Base-by-base conservation (phyloP, 1,139 yeast genomes). In the Blastobotrys aristatus region DNA sequence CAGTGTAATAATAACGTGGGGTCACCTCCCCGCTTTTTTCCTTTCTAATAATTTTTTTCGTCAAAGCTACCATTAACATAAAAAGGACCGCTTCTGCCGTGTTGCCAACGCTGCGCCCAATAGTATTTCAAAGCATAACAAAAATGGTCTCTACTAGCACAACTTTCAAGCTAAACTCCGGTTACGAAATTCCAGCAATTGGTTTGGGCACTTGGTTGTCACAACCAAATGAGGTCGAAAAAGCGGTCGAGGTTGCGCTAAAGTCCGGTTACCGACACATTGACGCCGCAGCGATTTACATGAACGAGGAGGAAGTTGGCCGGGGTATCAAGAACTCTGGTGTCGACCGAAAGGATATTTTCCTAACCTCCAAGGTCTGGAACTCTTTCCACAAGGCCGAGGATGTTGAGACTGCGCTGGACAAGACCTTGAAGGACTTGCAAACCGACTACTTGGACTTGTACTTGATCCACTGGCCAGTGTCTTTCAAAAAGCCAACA, bases 311-410 rank as follows among this genome's bases (percentile, higher is more conserved):
- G n/a, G 77, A 75, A 55, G 80, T 78, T 29, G 83, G 82, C 13
- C 63, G 70, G 37, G 86, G 65, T 31, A 55, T 63, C 48, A 40
- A 24, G 20, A 44, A 37, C 18, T 39, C 45, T 20, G 56, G 61
- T 18, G 59, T 57, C n/a, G 52, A 61, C 26, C 59, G 96, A 68
- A 82, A 82, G 52, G 94, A 86, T 41, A 68, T 87, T 55, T 80
- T 81, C 65, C 72, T 86, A 56, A 84, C 85, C 42, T 83, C 95
- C 49, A 87, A 87, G 70, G 72, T 84, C 58, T 85, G 94, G 92
- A 73, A 74, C 13, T 69, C 70, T 32, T 78, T 89, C 8, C 75
- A 75, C 54, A 55, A 57, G 30, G 85, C 84, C 7, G 77, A 63
- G 68, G 41, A 62, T 38, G 80, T 80, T n/a, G 78, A 65, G 27